Evolutionary conservation across 805 yeast genomes (phyloP).

Genomic region (Tetrapisispora pingtungensis): DNA sequence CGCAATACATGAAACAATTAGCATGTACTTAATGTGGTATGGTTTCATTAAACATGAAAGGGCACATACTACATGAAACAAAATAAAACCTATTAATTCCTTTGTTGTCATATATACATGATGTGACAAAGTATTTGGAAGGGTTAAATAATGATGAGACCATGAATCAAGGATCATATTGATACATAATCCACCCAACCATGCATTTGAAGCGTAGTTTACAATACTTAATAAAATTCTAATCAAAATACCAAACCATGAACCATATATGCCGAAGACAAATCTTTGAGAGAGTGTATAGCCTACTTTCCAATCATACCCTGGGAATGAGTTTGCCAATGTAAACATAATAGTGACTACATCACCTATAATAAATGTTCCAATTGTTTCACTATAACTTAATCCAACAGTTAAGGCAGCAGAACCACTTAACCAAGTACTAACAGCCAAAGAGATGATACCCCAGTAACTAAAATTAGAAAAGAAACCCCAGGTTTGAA

Average conservation of each 20-base stretch:
- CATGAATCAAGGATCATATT: conserved; percentile 33
- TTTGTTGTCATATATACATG: conserved; percentile 30
- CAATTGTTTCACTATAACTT: conserved; percentile 37
- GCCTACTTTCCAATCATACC: conserved; percentile 41
- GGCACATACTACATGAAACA: conserved; percentile 36
- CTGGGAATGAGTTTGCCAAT: conserved; percentile 38
- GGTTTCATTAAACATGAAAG: conserved; percentile 36
- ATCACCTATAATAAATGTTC: conserved; percentile 39
- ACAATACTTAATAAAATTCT: conserved; percentile 38
- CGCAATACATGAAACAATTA: conserved; percentile 30
- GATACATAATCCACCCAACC: conserved; percentile 36
- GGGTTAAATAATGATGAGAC: conserved; percentile 30
- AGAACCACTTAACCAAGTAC: conserved; percentile 38
- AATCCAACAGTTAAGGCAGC: conserved; percentile 38
- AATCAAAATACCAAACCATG: conserved; percentile 32
- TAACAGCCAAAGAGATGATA: conserved; percentile 34
- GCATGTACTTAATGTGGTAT: conserved; percentile 32
- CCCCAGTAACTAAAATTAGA: conserved; percentile 38
- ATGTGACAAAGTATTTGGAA: conserved; percentile 27
- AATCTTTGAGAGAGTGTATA: conserved; percentile 38
- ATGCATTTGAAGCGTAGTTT: conserved; percentile 38
- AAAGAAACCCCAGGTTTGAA: conserved; percentile 34
- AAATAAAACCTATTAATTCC: conserved; percentile 31
- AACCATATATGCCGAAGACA: conserved; percentile 39
- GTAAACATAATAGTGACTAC: conserved; percentile 36